Evolutionary conservation across 23 red algal species (phyloP).

Genomic region (Pyropia yezoensis): DNA sequence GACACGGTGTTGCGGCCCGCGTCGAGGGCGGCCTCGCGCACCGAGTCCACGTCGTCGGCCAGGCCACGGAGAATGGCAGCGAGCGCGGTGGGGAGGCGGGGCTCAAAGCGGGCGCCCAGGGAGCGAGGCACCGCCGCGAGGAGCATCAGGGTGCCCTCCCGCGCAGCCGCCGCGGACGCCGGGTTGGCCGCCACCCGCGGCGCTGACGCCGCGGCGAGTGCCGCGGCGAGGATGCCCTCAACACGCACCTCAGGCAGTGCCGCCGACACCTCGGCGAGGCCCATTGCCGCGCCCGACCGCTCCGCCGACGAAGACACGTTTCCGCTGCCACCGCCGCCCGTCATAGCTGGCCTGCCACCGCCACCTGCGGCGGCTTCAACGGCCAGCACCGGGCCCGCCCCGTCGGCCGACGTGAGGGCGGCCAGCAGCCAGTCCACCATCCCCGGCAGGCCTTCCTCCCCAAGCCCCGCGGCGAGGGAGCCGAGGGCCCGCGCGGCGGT

Average conservation of each 20-base stretch:
- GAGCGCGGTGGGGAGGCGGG: constrained; percentile 37
- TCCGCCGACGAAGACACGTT: constrained; percentile 69
- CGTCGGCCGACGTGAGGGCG: constrained; percentile 5
- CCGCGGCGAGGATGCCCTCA: constrained; percentile 26
- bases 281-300: constrained; percentile 80
- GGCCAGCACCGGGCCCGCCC: too few species aligned
- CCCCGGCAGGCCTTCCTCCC: constrained; percentile 39
- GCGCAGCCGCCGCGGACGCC: constrained; percentile 33
- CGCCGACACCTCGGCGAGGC: constrained; percentile 57
- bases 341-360: too few species aligned
- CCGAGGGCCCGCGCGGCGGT: constrained; percentile 72
- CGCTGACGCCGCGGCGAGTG: constrained; percentile 9
- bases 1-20: constrained; percentile 63
- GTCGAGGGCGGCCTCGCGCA: constrained; percentile 71
- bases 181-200: background rate
- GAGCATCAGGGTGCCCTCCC: constrained; percentile 65
- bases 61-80: constrained; percentile 54
- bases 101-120: constrained; percentile 58
- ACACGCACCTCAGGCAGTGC: constrained; percentile 43
- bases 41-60: constrained; percentile 66
- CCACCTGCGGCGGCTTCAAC: too few species aligned
- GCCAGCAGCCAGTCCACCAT: constrained; percentile 51
- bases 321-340: constrained; percentile 5
- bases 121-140: constrained; percentile 65
- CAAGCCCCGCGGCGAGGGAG: constrained; percentile 50